Conservation (phyloP, 371 early-diverging fungal genomes). For the Rhizopus delemar region DNA sequence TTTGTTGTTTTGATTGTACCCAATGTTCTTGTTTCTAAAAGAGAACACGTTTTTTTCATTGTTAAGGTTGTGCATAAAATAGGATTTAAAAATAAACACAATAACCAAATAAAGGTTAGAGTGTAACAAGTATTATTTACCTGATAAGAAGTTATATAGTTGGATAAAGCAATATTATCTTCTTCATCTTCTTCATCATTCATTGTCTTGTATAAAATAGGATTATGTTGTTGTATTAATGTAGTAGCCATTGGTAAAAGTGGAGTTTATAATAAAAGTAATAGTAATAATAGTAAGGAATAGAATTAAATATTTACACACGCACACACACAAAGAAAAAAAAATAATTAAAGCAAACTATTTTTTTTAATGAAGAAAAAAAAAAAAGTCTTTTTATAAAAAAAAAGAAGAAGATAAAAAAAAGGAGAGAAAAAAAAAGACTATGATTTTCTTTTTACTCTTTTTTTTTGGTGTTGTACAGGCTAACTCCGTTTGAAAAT, state of each 20-base stretch:
- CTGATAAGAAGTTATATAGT: constrained; percentile 15
- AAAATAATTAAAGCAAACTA: not conserved
- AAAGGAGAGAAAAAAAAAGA: not conserved
- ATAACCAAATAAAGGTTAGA: constrained; percentile 28
- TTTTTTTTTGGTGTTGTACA: not conserved
- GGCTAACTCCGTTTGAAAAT: not conserved
- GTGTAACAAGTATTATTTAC: constrained; percentile 17
- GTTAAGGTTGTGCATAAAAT: constrained; percentile 11
- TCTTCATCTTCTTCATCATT: constrained; percentile 9
- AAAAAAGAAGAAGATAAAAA: not conserved
- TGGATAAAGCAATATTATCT: constrained; percentile 31
- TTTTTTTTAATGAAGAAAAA: not conserved
- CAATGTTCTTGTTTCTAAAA: constrained; percentile 11
- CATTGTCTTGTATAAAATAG: not conserved
- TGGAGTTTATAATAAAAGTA: too few species aligned
- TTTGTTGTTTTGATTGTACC: constrained; percentile 3
- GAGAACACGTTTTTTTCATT: constrained; percentile 13
- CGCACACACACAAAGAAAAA: too few species aligned
- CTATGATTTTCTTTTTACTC: not conserved
- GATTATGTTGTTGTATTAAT: not conserved
- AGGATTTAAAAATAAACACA: constrained; percentile 26
- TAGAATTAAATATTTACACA: too few species aligned
- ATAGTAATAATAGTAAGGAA: too few species aligned
- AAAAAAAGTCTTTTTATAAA: not conserved
- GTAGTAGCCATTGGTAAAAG: not conserved